Conservation (phyloP, 208 protist genomes). For the Leishmania major region DNA sequence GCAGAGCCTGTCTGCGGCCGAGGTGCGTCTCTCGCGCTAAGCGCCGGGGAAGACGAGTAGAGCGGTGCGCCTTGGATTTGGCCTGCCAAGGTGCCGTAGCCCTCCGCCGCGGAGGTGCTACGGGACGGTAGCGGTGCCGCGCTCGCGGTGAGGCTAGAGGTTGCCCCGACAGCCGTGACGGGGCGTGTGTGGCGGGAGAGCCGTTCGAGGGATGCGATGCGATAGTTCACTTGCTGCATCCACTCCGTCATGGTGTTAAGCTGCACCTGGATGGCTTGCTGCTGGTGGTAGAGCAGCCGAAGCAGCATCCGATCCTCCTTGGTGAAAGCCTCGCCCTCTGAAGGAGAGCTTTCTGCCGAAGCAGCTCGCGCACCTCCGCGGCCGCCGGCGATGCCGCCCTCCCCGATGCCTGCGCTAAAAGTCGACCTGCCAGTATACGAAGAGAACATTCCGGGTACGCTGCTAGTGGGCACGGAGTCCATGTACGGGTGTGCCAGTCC, state of each 20-base stretch:
- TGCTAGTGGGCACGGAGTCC: slow-evolving; percentile 10
- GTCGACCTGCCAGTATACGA: slow-evolving; percentile 1
- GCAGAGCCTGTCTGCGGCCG: slow-evolving; percentile 4
- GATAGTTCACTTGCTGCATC: slow-evolving; percentile 68
- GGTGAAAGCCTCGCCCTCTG: slow-evolving; percentile 40
- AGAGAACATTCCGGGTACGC: neutral
- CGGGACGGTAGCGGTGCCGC: slow-evolving; percentile 8
- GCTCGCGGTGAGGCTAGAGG: neutral
- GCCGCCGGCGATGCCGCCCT: neutral
- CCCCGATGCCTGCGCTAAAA: neutral
- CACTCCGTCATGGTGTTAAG: slow-evolving; percentile 71
- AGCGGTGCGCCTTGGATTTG: slow-evolving; percentile 4
- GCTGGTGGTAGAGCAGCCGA: slow-evolving; percentile 79
- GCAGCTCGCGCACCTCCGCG: neutral
- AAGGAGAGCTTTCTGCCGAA: neutral
- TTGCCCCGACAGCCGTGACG: slow-evolving; percentile 4
- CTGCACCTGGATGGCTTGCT: slow-evolving; percentile 83
- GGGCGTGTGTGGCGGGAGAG: slow-evolving; percentile 13
- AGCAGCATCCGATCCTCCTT: slow-evolving; percentile 79
- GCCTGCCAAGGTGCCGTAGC: slow-evolving; percentile 5
- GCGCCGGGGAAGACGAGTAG: neutral
- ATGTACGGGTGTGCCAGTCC: slow-evolving; percentile 15
- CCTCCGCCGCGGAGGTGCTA: slow-evolving; percentile 10
- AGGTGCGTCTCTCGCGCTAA: slow-evolving; percentile 2
- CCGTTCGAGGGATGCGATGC: slow-evolving; percentile 28